These are phyloP conservation scores for Corynespora cassiicola DNA, from an alignment of 2,329 filamentous ascomycete genomes.

Conservation along the genomic window DNA sequence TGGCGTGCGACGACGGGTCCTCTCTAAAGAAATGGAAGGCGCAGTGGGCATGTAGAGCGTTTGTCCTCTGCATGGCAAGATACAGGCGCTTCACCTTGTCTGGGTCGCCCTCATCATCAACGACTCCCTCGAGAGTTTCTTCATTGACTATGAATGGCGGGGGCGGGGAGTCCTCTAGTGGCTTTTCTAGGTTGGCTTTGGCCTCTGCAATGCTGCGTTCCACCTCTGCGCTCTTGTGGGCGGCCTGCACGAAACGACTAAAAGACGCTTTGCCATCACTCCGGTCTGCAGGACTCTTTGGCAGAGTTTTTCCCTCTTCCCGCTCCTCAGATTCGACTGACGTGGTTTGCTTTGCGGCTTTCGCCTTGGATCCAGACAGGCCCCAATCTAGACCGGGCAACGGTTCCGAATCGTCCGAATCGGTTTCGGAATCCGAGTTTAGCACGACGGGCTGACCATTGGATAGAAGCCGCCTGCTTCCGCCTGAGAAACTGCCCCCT, in stretches of 20 bases:
- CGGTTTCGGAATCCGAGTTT: constrained; percentile 75
- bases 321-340: constrained; percentile 1
- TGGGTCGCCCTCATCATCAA: constrained; percentile 76
- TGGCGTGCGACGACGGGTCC: constrained; percentile 3
- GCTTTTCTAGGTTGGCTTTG: constrained; percentile 32
- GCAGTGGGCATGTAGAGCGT: constrained; percentile 61
- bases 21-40: constrained; percentile 62
- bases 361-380: constrained; percentile 14
- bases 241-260: constrained; percentile 28
- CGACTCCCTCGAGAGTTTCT: constrained; percentile 29
- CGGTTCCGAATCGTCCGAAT: constrained; percentile 29
- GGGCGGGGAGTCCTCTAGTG: constrained; percentile 15
- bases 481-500: too few species aligned
- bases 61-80: constrained; percentile 66
- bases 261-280: constrained; percentile 23
- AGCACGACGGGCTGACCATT: constrained; percentile 59
- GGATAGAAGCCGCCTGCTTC: constrained; percentile 61
- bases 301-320: constrained; percentile 4
- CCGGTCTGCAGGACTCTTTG: constrained; percentile 13
- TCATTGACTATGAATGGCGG: constrained; percentile 23
- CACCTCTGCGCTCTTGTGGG: constrained; percentile 26
- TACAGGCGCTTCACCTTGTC: constrained; percentile 62
- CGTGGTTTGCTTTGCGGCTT: constrained; percentile 8
- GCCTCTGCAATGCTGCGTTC: constrained; percentile 33
- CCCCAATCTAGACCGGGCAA: constrained; percentile 57